Evolutionary conservation across 345 rosid genomes (phyloP), one percentile per base, ranked within the genome.

Genomic region (Cardamine occulta): DNA sequence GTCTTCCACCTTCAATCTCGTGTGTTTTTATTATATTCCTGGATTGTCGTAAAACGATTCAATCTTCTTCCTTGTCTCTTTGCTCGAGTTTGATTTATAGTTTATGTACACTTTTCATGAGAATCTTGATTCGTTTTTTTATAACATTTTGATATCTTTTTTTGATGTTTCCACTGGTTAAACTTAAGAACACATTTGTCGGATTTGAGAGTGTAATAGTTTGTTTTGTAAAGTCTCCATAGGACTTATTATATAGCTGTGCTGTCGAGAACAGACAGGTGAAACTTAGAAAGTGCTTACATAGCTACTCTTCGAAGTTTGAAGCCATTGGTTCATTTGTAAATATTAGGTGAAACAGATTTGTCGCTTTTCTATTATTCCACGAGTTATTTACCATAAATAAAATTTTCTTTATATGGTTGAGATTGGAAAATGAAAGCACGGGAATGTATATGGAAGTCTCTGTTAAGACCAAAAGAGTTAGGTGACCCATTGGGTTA

Each of bases 51-150:
- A 45, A 75, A 69, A 60, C 56, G 68, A 68, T 76, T 55, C 32
- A 42, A 62, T 62, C 68, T 76, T 15, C 59, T 63, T 42, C 32
- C 17, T 63, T 32, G 3, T 44, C 17, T 75, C 59, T 55, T 1
- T 70, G 9, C 26, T 70, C 66, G 75, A 70, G 76, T 70, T 64
- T 77, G 70, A 63, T 77, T 77, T 63, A 63, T 53, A 63, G 63
- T 66, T 74, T 60, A 52, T 75, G 79, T 51, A 67, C 52, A 67
- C 68, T 67, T 39, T 37, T 49, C 14, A 39, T 68, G 62, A 74
- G 56, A 64, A 15, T 40, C 76, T 63, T 63, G 32, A 65, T 65
- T 56, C 45, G 1, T 8, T 23, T 66, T 10, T 66, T 73, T 74
- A 57, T 35, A 58, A 66, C 53, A 40, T 60, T 75, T 75, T 60